Conservation (phyloP, 768 basidiomycete species). For the Ramaria sp. region DNA sequence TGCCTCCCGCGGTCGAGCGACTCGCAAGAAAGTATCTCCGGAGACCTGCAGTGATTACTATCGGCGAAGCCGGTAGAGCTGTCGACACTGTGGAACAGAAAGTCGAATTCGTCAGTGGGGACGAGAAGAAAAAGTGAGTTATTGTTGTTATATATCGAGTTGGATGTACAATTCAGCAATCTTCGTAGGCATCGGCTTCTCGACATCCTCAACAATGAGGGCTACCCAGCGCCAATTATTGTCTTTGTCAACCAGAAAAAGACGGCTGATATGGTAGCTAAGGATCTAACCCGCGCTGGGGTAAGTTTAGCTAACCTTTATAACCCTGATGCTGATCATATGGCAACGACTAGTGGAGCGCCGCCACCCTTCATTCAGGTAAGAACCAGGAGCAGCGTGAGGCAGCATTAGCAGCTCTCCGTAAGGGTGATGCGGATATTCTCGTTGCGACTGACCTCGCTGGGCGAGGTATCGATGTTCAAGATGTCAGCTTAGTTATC, state of each 20-base stretch:
- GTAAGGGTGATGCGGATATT: conserved; percentile 77
- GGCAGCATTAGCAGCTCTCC: conserved; percentile 75
- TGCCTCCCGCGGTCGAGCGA: conserved; percentile 96
- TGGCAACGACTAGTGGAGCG: conserved; percentile 53
- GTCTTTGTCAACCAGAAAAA: conserved; percentile 99
- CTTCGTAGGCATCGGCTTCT: conserved; percentile 60
- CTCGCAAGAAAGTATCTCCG: conserved; percentile 89
- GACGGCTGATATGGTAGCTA: conserved; percentile 96
- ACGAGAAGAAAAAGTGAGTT: conserved; percentile 92
- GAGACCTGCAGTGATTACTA: conserved; percentile 90
- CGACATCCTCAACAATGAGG: conserved; percentile 85
- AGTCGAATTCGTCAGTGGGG: conserved; percentile 85
- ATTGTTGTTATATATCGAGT: not conserved
- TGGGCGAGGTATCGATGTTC: conserved; percentile 97
- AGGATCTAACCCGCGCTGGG: conserved; percentile 82
- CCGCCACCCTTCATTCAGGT: conserved; percentile 89
- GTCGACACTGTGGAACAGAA: conserved; percentile 97
- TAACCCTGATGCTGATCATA: not conserved
- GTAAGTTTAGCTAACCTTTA: conserved; percentile 34
- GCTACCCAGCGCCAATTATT: conserved; percentile 85
- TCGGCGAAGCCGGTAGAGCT: conserved; percentile 95
- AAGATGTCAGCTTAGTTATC: conserved; percentile 90
- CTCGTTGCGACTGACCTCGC: conserved; percentile 97
- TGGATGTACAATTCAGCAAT: conserved; percentile 6
- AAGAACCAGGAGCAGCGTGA: conserved; percentile 98